phyloP scores from a whole-genome alignment of 2,329 filamentous ascomycete genomes.

The Phaeoacremonium minimum region DNA sequence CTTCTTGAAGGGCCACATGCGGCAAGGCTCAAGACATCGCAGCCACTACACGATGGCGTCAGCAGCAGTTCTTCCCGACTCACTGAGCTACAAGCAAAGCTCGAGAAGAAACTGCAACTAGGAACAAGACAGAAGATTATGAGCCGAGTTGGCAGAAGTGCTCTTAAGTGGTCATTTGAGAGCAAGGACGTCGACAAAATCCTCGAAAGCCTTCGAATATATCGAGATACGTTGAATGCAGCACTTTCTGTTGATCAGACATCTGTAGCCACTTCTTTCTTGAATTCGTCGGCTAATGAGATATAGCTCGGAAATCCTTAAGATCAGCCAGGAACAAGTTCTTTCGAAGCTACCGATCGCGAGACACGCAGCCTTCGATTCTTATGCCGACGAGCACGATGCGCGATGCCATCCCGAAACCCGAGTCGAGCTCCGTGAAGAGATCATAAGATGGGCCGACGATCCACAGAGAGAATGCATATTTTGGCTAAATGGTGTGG shows the following conservation, averaged over 20 bases:
- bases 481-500: constrained; percentile 33
- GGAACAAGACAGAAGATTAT: not conserved
- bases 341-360: constrained; percentile 2
- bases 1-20: constrained; percentile 8
- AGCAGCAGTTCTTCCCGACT: constrained; percentile 1
- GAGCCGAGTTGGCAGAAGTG: not conserved
- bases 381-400: constrained; percentile 15
- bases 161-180: not conserved
- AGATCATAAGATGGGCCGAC: constrained; percentile 22
- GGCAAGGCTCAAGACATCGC: constrained; percentile 7
- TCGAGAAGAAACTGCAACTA: not conserved
- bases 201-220: not conserved
- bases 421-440: constrained; percentile 21
- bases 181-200: not conserved
- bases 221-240: not conserved
- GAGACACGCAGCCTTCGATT: constrained; percentile 8
- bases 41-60: constrained; percentile 7
- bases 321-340: not conserved
- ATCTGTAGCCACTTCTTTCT: not conserved
- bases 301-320: not conserved
- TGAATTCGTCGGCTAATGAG: not conserved
- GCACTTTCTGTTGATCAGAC: not conserved
- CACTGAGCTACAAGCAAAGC: not conserved
- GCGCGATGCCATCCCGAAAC: constrained; percentile 24
- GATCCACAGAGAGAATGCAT: constrained; percentile 15